Base-by-base conservation (phyloP, 306 rosid genomes). In the Hippophae rhamnoides region DNA sequence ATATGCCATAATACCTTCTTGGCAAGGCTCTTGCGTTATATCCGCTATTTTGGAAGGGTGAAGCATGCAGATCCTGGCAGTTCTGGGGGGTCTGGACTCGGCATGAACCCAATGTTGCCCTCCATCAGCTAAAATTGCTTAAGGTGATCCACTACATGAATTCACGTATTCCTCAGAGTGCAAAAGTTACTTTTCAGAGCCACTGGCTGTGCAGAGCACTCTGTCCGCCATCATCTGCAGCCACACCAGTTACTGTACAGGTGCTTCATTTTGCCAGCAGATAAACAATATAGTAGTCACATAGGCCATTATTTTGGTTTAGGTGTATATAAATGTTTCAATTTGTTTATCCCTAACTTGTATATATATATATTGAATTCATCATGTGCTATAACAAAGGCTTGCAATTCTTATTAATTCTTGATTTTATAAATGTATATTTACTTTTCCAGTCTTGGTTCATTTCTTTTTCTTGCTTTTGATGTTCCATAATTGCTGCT, bases 1-100 rank as follows among this genome's bases (percentile, higher is more conserved):
- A 79, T 87, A 64, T 87, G 95, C 78, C 95, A 87, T 66, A 84
- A 87, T 43, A 69, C 95, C 27, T 87, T 87, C 82, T 71, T 87
- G 52, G 92, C 95, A 42, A 87, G 92, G 64, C 92, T 87, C 43
- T 72, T 87, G 68, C 95, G 92, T 13, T 89, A 87, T 54, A 79
- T 87, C 68, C 84, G 95, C 61, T 80, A 81, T 70, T 73, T 71
- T 57, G 95, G 95, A 26, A 71, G 76, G 69, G 86, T 87, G 76
- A 84, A 87, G 75, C 89, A 81, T 65, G 86, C 82, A 23, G 92
- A 81, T 41, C 92, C 95, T 10, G 86, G 84, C 74, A 72, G 60
- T 69, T 78, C 82, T 59, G 88, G 86, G 53, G 92, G 84, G 27
- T 75, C 74, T 10, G 95, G 89, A 43, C 83, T 87, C 54, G 92